Conservation (phyloP, 768 basidiomycete species). For the Rhizopogon sp. region DNA sequence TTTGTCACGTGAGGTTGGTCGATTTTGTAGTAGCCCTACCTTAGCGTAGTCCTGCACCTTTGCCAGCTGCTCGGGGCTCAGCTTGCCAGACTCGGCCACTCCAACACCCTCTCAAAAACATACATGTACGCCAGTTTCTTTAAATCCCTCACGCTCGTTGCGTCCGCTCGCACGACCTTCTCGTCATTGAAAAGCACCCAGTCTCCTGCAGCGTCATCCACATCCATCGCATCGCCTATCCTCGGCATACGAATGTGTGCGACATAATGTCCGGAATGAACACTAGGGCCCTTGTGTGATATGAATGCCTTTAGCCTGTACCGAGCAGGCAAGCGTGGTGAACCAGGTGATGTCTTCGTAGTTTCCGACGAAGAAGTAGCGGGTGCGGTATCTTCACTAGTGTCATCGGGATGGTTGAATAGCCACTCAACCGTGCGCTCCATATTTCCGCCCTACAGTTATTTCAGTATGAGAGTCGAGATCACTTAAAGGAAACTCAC, state of each 20-base stretch:
- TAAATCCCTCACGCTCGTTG: constrained; percentile 73
- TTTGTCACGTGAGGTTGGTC: too few species aligned
- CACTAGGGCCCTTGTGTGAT: constrained; percentile 93
- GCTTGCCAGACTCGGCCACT: too few species aligned
- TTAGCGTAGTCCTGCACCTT: too few species aligned
- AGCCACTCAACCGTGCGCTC: constrained; percentile 96
- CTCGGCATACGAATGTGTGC: constrained; percentile 55
- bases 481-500: constrained; percentile 37
- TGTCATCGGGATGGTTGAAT: constrained; percentile 89
- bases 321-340: constrained; percentile 58
- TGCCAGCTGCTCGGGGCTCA: too few species aligned
- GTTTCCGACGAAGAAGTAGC: constrained; percentile 17
- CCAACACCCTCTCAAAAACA: constrained; percentile 68
- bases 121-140: constrained; percentile 91
- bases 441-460: constrained; percentile 54
- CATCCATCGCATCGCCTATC: constrained; percentile 22
- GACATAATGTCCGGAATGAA: constrained; percentile 68
- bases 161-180: constrained; percentile 89
- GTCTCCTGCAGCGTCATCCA: constrained; percentile 30
- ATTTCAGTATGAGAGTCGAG: not conserved
- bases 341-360: constrained; percentile 39
- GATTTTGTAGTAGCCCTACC: too few species aligned
- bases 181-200: constrained; percentile 98
- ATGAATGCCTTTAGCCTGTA: constrained; percentile 91
- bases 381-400: constrained; percentile 49